Base-by-base conservation (phyloP, 2,329 filamentous ascomycete genomes). In the Diaporthe australafricana region DNA sequence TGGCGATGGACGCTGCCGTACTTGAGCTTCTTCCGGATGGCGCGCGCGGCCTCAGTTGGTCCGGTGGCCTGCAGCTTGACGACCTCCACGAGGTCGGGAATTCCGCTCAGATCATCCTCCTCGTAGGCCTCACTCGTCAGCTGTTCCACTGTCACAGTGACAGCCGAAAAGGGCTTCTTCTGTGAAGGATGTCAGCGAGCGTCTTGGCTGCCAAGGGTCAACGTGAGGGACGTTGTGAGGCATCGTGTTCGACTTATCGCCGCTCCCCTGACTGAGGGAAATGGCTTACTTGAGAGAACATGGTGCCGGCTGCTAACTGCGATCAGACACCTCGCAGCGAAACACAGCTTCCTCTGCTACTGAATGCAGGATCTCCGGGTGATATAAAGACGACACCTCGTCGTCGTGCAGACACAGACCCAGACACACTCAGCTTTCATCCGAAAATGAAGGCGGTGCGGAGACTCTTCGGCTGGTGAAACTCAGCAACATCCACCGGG, bases 21-120 rank as follows among this genome's bases (percentile, higher is more conserved):
- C 85, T 99, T 99, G 88, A 99, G 90, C 86, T 98, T 98, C 89
- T 99, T 99, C 73, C 96, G 91, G 77, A 99, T 89, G 60, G 96
- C 95, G 79, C 96, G 91, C 68, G 96, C 94, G 72, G 95, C 95
- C 85, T 99, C 96, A 16, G 90, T 89, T 1, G 96, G 94, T 0
- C 96, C 96, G 8, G 93, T 93, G 32, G 89, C 88, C 83, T 99
- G 96, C 72, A 99, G 90, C 75, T 93, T 93, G 80, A 99, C 94
- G 70, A 96, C 94, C 82, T 99, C 96, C 75, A 98, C 94, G 30
- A 99, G 90, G 78, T 98, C 95, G 50, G 96, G 94, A 75, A 99
- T 94, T 30, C 96, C 96, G 77, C 94, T 93, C 47, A 97, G 87
- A 81, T 98, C 95, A 80, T 98, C 94, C 79, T 97, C 94, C 73